phyloP scores from a whole-genome alignment of 352 stramenopile genomes.

The Phytophthora pseudosyringae region DNA sequence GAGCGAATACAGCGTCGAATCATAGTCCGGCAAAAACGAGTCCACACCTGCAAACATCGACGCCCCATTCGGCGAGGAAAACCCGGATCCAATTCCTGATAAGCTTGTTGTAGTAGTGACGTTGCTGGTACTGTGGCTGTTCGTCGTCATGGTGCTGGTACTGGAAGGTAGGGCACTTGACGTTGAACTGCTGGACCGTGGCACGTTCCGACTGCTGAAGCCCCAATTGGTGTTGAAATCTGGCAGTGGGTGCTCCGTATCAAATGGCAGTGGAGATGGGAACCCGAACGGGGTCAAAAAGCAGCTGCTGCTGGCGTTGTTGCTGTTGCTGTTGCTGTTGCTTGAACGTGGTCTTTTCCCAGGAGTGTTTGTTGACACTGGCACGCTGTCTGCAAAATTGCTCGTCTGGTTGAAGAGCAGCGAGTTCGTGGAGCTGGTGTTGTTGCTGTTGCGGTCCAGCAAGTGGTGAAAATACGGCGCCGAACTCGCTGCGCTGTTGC shows the following conservation, averaged over 20 bases:
- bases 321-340: constrained; percentile 22
- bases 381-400: constrained; percentile 14
- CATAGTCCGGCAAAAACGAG: constrained; percentile 73
- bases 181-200: constrained; percentile 12
- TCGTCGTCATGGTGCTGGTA: constrained; percentile 7
- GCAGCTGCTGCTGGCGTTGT: constrained; percentile 7
- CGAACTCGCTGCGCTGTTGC: constrained; percentile 3
- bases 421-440: constrained; percentile 30
- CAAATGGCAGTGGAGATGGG: constrained; percentile 38
- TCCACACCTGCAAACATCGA: constrained; percentile 60
- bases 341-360: constrained; percentile 33
- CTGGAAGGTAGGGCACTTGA: constrained; percentile 11
- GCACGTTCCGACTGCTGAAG: constrained; percentile 21
- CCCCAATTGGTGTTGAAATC: constrained; percentile 57
- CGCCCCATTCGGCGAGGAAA: constrained; percentile 47
- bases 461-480: constrained; percentile 41
- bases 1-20: constrained; percentile 72
- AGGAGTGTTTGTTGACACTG: constrained; percentile 4
- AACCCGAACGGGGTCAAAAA: constrained; percentile 37
- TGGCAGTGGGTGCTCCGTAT: constrained; percentile 53
- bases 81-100: constrained; percentile 35
- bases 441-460: constrained; percentile 37
- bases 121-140: constrained; percentile 12
- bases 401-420: constrained; percentile 22
- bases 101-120: constrained; percentile 26